Conservation (phyloP, 2,329 filamentous ascomycete genomes). For the Neonectria coccinea region DNA sequence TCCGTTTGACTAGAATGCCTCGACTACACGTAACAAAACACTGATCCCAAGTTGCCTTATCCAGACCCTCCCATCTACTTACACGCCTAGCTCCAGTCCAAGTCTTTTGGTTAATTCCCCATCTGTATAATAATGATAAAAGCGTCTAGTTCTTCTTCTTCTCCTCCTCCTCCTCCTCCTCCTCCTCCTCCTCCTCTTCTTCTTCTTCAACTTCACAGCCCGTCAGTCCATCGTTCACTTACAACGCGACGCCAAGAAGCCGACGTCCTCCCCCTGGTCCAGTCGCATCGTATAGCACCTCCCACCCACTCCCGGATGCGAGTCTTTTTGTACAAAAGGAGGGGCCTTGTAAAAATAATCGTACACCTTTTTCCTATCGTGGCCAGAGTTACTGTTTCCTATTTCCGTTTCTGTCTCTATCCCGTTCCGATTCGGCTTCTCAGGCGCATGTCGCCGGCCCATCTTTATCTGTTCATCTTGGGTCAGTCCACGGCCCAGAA, state of each 20-base stretch:
- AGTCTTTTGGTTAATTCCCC: constrained; percentile 2
- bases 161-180: background rate
- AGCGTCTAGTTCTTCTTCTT: background rate
- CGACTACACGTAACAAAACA: background rate
- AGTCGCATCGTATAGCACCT: constrained; percentile 24
- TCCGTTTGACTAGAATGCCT: background rate
- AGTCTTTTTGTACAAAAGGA: constrained; percentile 12
- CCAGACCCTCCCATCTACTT: constrained; percentile 9
- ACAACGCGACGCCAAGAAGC: background rate
- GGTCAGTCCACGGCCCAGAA: constrained; percentile 30
- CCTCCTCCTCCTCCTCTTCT: background rate
- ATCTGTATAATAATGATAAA: background rate
- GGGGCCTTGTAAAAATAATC: constrained; percentile 27
- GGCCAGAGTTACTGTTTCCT: background rate
- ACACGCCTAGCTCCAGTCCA: constrained; percentile 22
- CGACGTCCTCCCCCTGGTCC: background rate
- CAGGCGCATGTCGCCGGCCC: constrained; percentile 44
- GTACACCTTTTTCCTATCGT: constrained; percentile 18
- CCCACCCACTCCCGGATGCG: background rate
- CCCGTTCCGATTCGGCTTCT: constrained; percentile 11
- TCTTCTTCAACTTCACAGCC: background rate
- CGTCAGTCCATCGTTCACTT: background rate
- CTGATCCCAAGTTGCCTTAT: background rate
- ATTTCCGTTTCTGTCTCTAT: background rate
- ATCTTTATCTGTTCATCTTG: constrained; percentile 38